Evolutionary conservation across 306 rosid genomes (phyloP).

Genomic region (barrel medic (Medicago truncatula)): DNA sequence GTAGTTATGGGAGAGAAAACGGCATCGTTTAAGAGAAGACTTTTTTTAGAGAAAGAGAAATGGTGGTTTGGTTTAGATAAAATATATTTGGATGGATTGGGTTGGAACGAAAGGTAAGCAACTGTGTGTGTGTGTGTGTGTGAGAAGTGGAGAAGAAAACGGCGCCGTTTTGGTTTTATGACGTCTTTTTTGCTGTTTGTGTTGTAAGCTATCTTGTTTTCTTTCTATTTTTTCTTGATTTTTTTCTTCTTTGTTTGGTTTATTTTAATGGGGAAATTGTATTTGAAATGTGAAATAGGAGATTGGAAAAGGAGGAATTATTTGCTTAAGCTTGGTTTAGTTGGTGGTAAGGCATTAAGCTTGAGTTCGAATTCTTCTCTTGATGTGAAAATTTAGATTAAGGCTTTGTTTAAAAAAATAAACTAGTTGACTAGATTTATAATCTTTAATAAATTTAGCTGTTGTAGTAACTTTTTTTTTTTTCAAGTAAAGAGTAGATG

Average conservation of each 20-base stretch:
- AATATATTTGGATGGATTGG: slow-evolving; percentile 44
- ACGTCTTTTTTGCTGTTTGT: slow-evolving; percentile 42
- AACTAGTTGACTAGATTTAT: too few species aligned
- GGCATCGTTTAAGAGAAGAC: slow-evolving; percentile 45
- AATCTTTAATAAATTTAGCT: too few species aligned
- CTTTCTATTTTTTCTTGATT: slow-evolving; percentile 24
- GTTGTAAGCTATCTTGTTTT: slow-evolving; percentile 51
- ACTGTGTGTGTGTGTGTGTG: slow-evolving; percentile 42
- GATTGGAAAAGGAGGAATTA: neutral
- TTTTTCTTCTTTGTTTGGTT: neutral
- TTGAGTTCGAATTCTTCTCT: too few species aligned
- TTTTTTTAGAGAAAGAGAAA: slow-evolving; percentile 17
- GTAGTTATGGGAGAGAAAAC: slow-evolving; percentile 36
- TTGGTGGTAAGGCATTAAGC: too few species aligned
- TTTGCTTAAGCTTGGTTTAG: neutral
- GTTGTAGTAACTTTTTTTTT: too few species aligned
- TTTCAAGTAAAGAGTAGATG: too few species aligned
- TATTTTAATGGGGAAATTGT: neutral
- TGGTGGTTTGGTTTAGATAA: slow-evolving; percentile 33
- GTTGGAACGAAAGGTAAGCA: slow-evolving; percentile 47
- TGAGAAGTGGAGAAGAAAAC: slow-evolving; percentile 33
- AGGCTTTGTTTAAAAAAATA: too few species aligned
- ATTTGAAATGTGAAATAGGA: neutral
- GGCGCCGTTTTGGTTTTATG: slow-evolving; percentile 52
- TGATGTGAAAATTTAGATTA: too few species aligned